Conservation (phyloP, 495 filamentous ascomycete species). For the Penicillium pulvis region DNA sequence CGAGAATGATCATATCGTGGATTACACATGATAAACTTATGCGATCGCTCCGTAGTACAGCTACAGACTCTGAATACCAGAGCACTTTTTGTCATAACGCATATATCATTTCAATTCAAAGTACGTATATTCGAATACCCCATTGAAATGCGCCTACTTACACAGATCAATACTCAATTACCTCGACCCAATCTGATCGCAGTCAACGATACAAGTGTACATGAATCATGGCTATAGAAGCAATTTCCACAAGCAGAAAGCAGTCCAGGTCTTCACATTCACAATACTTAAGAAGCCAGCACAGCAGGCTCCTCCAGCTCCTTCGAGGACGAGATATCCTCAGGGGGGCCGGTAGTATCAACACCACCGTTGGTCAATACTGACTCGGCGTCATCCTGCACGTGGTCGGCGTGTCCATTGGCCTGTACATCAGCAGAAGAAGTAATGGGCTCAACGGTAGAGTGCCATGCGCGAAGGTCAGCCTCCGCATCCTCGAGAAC, state of each 20-base stretch:
- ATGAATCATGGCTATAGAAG: neutral
- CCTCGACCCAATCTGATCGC: neutral
- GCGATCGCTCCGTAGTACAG: no score
- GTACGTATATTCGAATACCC: neutral
- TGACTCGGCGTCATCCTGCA: constrained; percentile 3
- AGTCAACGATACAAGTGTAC: neutral
- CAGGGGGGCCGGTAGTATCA: neutral
- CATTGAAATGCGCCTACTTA: neutral
- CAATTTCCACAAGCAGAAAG: neutral
- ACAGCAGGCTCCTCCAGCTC: constrained; percentile 1
- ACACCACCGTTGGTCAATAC: constrained; percentile 8
- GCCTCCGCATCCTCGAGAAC: constrained; percentile 93
- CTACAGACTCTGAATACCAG: no score
- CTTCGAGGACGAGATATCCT: constrained; percentile 13
- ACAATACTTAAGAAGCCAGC: neutral
- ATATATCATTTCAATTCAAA: neutral
- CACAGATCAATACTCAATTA: neutral
- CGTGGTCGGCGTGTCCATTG: constrained; percentile 4
- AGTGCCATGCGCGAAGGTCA: constrained; percentile 74
- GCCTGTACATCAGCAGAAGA: constrained; percentile 7
- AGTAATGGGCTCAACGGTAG: constrained; percentile 25
- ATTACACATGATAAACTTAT: neutral
- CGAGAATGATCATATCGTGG: neutral
- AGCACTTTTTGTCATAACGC: neutral
- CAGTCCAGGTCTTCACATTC: neutral